phyloP scores from a whole-genome alignment of 257 asterid genomes.

The Avicennia marina region DNA sequence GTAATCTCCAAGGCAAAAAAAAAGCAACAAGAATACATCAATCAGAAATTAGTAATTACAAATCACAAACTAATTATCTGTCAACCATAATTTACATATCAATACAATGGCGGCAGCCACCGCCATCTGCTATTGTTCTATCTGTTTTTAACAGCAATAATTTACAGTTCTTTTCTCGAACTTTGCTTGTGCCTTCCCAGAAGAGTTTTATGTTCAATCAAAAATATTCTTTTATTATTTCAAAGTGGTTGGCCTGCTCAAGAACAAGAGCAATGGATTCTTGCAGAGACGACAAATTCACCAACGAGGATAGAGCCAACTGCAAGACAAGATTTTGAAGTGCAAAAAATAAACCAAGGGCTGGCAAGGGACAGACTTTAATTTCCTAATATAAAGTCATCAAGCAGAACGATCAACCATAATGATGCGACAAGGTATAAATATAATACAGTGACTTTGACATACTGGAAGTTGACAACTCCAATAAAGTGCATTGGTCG shows the following conservation, averaged over 20 bases:
- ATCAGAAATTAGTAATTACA: too few relatives aligned
- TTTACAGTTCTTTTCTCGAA: not conserved
- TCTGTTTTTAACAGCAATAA: not conserved
- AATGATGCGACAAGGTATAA: too few relatives aligned
- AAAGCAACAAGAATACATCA: not conserved
- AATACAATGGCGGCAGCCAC: too few relatives aligned
- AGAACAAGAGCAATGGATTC: not conserved
- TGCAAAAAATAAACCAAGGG: not conserved
- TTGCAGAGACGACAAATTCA: not conserved
- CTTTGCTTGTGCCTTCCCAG: not conserved
- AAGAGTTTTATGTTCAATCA: not conserved
- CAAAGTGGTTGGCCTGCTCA: conserved; percentile 1
- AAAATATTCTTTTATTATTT: not conserved
- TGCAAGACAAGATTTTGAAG: conserved; percentile 3
- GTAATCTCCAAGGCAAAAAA: too few relatives aligned
- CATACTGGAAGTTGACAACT: too few relatives aligned
- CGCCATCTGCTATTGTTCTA: too few relatives aligned
- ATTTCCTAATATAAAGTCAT: too few relatives aligned
- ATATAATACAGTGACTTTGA: too few relatives aligned
- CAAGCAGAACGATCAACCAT: not conserved
- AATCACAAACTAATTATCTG: too few relatives aligned
- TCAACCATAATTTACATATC: too few relatives aligned
- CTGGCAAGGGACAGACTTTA: not conserved
- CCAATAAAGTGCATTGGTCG: too few relatives aligned
- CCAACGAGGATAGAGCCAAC: not conserved